Conservation (phyloP, 2,329 filamentous ascomycete genomes). For the Fusarium secorum region DNA sequence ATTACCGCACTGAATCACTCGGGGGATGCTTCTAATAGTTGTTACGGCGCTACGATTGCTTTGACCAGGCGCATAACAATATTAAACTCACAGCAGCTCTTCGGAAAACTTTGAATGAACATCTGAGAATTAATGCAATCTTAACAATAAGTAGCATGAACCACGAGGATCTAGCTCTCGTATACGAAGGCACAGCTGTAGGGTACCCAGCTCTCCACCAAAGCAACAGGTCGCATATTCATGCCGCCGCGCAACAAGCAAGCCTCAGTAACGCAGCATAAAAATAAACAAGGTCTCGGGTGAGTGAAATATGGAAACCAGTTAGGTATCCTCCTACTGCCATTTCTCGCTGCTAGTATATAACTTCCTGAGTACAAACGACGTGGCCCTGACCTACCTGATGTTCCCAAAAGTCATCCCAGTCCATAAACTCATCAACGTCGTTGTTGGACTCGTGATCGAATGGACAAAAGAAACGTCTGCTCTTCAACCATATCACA, state of each 20-base stretch:
- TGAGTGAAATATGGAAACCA: fast-evolving
- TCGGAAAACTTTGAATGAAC: fast-evolving
- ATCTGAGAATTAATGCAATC: fast-evolving
- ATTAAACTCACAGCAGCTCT: fast-evolving
- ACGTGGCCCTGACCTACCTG: fast-evolving
- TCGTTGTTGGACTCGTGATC: not conserved
- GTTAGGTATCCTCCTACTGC: fast-evolving
- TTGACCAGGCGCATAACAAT: fast-evolving
- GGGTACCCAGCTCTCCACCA: not conserved
- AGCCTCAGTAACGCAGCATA: not conserved
- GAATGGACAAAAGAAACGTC: fast-evolving
- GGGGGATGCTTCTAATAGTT: no score
- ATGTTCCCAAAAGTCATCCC: not conserved
- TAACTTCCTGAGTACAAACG: fast-evolving
- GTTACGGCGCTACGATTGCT: no score
- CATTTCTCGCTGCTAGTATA: fast-evolving
- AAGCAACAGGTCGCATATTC: fast-evolving
- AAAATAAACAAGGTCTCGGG: fast-evolving
- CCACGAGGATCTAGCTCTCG: not conserved
- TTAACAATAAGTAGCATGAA: fast-evolving
- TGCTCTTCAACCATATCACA: fast-evolving
- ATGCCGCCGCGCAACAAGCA: fast-evolving
- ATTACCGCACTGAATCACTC: no score
- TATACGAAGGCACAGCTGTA: fast-evolving
- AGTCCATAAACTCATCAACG: fast-evolving